Evolutionary conservation across 192 early-diverging fungal species (phyloP).

Genomic region (Coemansia sp.): DNA sequence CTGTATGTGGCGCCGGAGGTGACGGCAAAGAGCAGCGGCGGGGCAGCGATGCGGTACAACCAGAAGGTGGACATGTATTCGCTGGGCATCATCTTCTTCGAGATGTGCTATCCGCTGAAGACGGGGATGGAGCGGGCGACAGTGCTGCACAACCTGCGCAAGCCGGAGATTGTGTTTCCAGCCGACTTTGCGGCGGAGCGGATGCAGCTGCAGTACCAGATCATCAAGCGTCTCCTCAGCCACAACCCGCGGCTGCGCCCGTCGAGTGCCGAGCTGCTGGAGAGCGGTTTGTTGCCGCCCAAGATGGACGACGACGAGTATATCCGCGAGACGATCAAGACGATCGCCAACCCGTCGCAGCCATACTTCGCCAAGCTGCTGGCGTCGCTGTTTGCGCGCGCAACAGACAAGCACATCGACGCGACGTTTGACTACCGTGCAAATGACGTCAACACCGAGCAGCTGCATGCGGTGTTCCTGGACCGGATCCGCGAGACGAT

Average conservation of each 20-base stretch:
- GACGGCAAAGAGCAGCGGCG: conserved; percentile 42
- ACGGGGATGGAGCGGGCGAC: conserved; percentile 87
- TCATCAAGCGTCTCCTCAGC: conserved; percentile 71
- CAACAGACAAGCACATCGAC: conserved; percentile 80
- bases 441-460: conserved; percentile 48
- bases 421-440: conserved; percentile 85
- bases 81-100: conserved; percentile 91
- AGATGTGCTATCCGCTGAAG: conserved; percentile 81
- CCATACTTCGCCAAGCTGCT: conserved; percentile 82
- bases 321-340: conserved; percentile 84
- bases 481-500: conserved; percentile 70
- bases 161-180: conserved; percentile 45
- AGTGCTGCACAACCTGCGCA: conserved; percentile 64
- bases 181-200: conserved; percentile 64
- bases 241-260: conserved; percentile 78
- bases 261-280: conserved; percentile 77
- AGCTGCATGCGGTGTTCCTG: conserved; percentile 68
- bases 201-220: conserved; percentile 64
- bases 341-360: conserved; percentile 85
- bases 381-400: conserved; percentile 74
- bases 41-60: conserved; percentile 54
- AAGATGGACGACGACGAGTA: conserved; percentile 89
- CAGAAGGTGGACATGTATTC: conserved; percentile 90
- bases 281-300: conserved; percentile 78
- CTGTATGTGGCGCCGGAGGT: conserved; percentile 79